Conservation (phyloP, 2,329 filamentous ascomycete genomes). For the Metarhizium rileyi region DNA sequence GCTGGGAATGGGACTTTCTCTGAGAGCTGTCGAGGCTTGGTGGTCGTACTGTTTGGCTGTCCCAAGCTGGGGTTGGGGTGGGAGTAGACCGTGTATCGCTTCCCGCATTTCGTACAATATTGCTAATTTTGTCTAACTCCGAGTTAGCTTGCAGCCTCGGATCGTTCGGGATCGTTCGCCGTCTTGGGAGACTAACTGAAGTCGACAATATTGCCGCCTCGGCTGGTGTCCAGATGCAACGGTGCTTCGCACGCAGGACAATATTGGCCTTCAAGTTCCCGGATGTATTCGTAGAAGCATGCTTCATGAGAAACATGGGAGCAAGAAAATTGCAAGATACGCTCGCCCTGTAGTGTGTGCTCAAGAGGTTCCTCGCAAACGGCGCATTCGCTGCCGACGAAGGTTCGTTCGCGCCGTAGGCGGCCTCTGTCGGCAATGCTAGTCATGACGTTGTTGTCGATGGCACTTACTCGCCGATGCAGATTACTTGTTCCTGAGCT, state of each 20-base stretch:
- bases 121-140: constrained; percentile 79
- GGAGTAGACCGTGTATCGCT: constrained; percentile 49
- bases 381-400: constrained; percentile 88
- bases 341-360: constrained; percentile 87
- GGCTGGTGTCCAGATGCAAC: constrained; percentile 81
- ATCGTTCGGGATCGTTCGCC: constrained; percentile 14
- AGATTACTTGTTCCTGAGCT: constrained; percentile 21
- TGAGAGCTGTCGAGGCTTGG: constrained; percentile 37
- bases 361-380: constrained; percentile 96
- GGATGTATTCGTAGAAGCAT: constrained; percentile 97
- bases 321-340: constrained; percentile 91
- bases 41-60: constrained; percentile 46
- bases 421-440: constrained; percentile 59
- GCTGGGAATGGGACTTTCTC: constrained; percentile 24
- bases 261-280: constrained; percentile 85
- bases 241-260: constrained; percentile 92
- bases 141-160: constrained; percentile 16
- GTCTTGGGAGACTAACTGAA: constrained; percentile 50
- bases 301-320: constrained; percentile 96
- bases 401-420: constrained; percentile 80
- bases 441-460: constrained; percentile 34
- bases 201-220: constrained; percentile 86
- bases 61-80: constrained; percentile 58
- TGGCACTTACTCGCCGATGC: constrained; percentile 25
- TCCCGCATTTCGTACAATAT: constrained; percentile 72